Base-by-base conservation (phyloP, 2,329 filamentous ascomycete genomes). In the Penicillium sp. region DNA sequence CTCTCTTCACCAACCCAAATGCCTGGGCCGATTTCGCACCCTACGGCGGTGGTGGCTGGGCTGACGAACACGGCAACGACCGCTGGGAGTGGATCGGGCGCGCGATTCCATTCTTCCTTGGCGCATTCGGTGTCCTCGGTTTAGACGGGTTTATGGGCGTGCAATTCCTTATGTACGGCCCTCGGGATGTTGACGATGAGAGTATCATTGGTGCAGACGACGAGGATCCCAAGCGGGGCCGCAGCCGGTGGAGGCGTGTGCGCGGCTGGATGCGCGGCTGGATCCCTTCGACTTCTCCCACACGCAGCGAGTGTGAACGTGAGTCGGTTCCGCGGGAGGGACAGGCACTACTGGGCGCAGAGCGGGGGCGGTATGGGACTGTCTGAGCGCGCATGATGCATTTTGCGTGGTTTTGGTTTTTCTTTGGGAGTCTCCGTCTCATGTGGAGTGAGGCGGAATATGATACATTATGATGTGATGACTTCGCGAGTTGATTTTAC, bases 251-350 rank as follows among this genome's bases (percentile, higher is more conserved):
- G 86, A 77, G 79, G 42, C 76, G 80, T 31, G 85, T 88, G 5
- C 84, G 79, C 58, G 86, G 86, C 10, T 88, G 85, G 85, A 87
- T 88, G 85, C 79, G 86, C 60, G 86, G 86, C 2, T 88, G 86
- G 86, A 82, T 87, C 38, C 86, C 86, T 55, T 78, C 78, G 17
- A 75, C 81, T 28, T 75, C 76, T 20, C 75, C 77, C 35, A 37
- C 57, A 20, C 61, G 53, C 5, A 55, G 48, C 20, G 67, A 70
- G 31, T 70, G 69, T 54, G 69, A 70, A 28, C 57, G 42, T n/a
- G 42, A 49, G 28, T 55, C 60, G 6, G 47, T 51, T 25, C 41
- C 64, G 10, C 66, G 59, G 25, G 75, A 77, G 55, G 67, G 66
- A 10, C 72, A 71, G 57, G 63, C 70, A 41, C 67, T 77, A 38